Conservation (phyloP, 306 rosid genomes). For the Hippophae gyantsensis region DNA sequence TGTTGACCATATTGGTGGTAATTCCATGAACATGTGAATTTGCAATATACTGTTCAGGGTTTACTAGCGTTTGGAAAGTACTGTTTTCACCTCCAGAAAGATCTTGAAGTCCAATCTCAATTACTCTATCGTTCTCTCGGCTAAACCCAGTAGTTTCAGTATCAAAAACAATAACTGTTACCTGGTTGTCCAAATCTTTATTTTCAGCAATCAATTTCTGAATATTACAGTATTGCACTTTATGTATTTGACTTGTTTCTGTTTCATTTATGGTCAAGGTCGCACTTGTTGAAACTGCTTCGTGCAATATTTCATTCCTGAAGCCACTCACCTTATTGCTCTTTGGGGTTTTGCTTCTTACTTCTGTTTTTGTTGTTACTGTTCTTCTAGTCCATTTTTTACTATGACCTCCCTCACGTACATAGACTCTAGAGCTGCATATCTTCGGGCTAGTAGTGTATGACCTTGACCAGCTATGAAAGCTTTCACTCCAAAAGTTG, state of each 20-base stretch:
- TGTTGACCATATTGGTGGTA: constrained; percentile 47
- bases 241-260: constrained; percentile 36
- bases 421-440: constrained; percentile 35
- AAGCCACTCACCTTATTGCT: constrained; percentile 39
- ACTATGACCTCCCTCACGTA: constrained; percentile 43
- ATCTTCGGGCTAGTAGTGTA: constrained; percentile 36
- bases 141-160: constrained; percentile 73
- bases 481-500: constrained; percentile 48
- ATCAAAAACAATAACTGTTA: constrained; percentile 62
- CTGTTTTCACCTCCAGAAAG: constrained; percentile 81
- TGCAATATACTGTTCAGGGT: constrained; percentile 48
- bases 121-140: constrained; percentile 42
- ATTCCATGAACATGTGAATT: constrained; percentile 59
- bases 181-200: constrained; percentile 43
- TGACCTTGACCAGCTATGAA: constrained; percentile 33
- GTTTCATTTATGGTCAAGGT: constrained; percentile 40
- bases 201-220: constrained; percentile 40
- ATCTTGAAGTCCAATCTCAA: constrained; percentile 75
- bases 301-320: constrained; percentile 46
- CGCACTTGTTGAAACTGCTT: constrained; percentile 35
- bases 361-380: constrained; percentile 56
- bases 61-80: constrained; percentile 80
- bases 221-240: constrained; percentile 40
- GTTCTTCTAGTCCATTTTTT: constrained; percentile 71
- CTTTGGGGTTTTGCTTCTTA: constrained; percentile 22